Base-by-base conservation (phyloP, 257 asterid species). In the Nicotiana tabacum region DNA sequence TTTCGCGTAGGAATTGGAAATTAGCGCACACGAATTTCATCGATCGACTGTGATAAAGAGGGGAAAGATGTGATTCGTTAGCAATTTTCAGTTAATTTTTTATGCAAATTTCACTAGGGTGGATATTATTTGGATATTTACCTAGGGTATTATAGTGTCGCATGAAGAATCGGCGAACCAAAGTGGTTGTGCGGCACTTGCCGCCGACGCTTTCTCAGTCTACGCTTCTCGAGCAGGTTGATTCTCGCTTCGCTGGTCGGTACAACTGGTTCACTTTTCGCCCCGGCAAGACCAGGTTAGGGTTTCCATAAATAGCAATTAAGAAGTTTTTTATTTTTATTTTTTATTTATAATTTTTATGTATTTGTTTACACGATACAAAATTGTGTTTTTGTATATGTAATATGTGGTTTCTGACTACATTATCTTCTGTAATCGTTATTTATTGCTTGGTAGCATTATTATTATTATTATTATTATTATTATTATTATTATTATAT, bases 111-210 rank as follows among this genome's bases (percentile, higher is more conserved):
- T 30, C 16, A 65, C 61, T 7, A 24, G 82, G 33, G 6, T 78
- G 13, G 48, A 35, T 48, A 16, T 33, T 67, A 30, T 39, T 78
- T 61, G 80, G 82, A 60, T 82, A 87, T 62, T 84, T 84, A 84
- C 24, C 88, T 92, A 93, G 97, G 94, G 97, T 91, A 89, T 58
- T 83, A 85, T 81, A 84, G 33, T 83, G 81, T 83, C 90, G 90
- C 90, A 94, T 96, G 99, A 96, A 92, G 97, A 97, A 97, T 81
- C 91, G 90, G 87, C 97, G 96, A 81, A 93, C 98, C 76, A 96
- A 94, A 92, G 97, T 92, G 87, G 97, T 96, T 96, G 89, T 96
- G 83, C 96, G 99, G 90, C 99, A 92, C 97, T 92, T 94, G 94
- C 99, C 98, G 90, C 98, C 99, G 80, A 87, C 96, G 85, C 90